A percentile compares a stretch with the other conserved stretches of the same genome.
Evolutionary conservation across 1,284 basidiomycete genomes (phyloP).

Genomic region (Puccinia sorghi): DNA sequence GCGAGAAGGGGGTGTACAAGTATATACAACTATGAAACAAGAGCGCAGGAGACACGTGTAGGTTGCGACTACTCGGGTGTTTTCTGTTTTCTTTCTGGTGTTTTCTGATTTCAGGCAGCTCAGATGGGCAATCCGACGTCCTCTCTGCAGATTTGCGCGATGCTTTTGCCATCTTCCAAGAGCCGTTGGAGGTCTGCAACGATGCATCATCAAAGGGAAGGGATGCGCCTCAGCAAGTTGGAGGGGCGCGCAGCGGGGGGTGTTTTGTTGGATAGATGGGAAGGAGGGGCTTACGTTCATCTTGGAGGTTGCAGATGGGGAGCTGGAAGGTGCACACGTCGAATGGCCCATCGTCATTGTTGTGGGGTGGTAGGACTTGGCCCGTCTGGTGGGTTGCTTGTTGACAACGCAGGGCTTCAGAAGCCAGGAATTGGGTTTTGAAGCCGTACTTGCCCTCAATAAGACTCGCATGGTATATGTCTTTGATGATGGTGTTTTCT

Average conservation of each 20-base stretch:
- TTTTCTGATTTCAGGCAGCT: background rate
- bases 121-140: background rate
- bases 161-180: background rate
- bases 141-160: background rate
- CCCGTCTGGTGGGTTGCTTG: background rate
- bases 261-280: background rate
- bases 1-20: no score
- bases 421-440: constrained; percentile 26
- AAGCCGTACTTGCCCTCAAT: constrained; percentile 48
- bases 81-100: no score
- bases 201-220: background rate
- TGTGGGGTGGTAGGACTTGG: background rate
- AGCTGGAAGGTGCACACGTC: constrained; percentile 46
- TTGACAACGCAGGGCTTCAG: constrained; percentile 39
- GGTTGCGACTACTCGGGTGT: no score
- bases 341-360: background rate
- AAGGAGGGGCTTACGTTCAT: constrained; percentile 23
- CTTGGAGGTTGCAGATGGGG: constrained; percentile 39
- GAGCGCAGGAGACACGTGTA: no score
- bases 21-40: no score
- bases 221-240: background rate
- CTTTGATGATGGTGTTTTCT: constrained; percentile 31
- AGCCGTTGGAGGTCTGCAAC: background rate
- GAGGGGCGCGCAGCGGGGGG: no score
- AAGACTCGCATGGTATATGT: constrained; percentile 36